Evolutionary conservation across 2,329 filamentous ascomycete species (phyloP), one percentile per base, ranked within the genome.

Genomic region (Biscogniauxia sp.): DNA sequence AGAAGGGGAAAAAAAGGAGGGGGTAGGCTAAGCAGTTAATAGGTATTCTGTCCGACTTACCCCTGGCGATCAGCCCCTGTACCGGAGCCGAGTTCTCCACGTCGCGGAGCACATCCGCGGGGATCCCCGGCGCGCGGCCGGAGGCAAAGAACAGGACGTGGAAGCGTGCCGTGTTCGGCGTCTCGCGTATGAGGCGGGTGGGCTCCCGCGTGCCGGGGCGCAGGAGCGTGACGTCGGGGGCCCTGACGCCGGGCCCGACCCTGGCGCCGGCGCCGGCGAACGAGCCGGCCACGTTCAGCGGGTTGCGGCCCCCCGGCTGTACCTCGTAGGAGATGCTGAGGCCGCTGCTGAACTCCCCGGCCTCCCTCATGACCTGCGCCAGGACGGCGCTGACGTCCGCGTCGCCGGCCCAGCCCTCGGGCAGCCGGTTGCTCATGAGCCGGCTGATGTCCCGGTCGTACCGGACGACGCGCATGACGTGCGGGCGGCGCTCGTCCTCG

Each of bases 271-370:
- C 51, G 28, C 61, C 28, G 41, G 51, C 41, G 19, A 67, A 60
- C 13, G 66, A 63, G 2, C 66, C 61, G 2, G 61, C 53, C 9
- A 73, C 66, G 62, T 82, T 86, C 6, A 86, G 70, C 1, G 77
- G 65, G 37, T 85, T 84, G 0, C 64, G 2, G 0, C 64, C 56
- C 4, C 72, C 70, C 5, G 55, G 20, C 23, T 2, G 23, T 23
- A 62, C 25, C 26, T 64, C 69, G 32, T 88, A 89, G 51, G 79
- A 78, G 8, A 86, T 86, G 3, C 85, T 85, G 8, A 86, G 77
- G 0, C 70, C 70, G 52, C 62, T 70, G 19, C 26, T 72, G 51
- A 72, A 72, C 1, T 57, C 19, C 3, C 63, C 62, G 2, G 64
- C 60, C 45, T 70, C 65, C 13, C 79, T 75, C 67, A 88, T 85